Base-by-base conservation (phyloP, 140 eudicot genomes). In the Stevia rebaudiana region DNA sequence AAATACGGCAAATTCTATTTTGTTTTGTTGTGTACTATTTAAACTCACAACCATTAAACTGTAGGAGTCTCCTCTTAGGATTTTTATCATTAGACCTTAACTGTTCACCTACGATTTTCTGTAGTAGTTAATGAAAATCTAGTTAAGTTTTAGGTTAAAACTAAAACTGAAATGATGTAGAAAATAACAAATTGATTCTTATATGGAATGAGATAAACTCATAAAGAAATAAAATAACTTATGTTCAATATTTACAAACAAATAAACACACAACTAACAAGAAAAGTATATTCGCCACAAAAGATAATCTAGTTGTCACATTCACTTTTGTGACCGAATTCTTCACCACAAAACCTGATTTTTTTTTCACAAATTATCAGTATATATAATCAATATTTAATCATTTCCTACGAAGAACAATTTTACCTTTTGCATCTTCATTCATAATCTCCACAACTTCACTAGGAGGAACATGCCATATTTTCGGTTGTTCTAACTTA, bases 371-470 rank as follows among this genome's bases (percentile, higher is more conserved):
- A 41, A 50, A 41, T 62, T 11, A 28, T 28, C 33, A 28, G 2
- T 28, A 1, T 31, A 36, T 13, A 54, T 4, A 42, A 28, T 28
- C n/a, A n/a, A n/a, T 28, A 28, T 28, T 7, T 12, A 57, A 17
- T 76, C 40, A 80, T 83, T 86, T 83, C 73, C 70, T 78, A 4
- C 90, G 84, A 36, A 79, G 65, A 70, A 85, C 68, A 21, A 76
- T 72, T 65, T 77, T 88, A 9, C 90, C 98, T 51, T 78, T 48
- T 2, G 96, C 99, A 83, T 88, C 99, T 23, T 88, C 95, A n/a
- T 74, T 69, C 51, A 88, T 46, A 53, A 94, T 78, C 6, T 71
- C 71, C 60, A 83, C 48, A 60, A 94, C 90, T 59, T 81, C 86
- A 11, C 58, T 39, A 0, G 95, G 96, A 23, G 94, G 94, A 40